Conservation (phyloP, 257 asterid species). For the Datura wrightii region DNA sequence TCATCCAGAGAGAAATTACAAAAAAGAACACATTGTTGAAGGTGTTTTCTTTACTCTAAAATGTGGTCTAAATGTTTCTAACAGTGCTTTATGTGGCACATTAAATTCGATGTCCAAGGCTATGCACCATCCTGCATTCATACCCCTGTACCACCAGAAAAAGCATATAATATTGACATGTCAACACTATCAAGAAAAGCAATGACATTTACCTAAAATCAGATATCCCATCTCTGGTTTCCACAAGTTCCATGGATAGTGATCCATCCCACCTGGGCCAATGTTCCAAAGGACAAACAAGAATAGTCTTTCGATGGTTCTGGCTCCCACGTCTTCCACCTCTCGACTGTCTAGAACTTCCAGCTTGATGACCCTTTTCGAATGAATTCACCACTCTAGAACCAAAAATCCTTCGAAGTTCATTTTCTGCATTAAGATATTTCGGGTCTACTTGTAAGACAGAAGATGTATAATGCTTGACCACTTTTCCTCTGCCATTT, state of each 20-base stretch:
- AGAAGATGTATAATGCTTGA: conserved; percentile 49
- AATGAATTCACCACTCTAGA: conserved; percentile 79
- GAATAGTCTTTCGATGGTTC: conserved; percentile 70
- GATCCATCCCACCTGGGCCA: conserved; percentile 99
- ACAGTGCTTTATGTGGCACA: conserved; percentile 15
- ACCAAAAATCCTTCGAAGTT: conserved; percentile 91
- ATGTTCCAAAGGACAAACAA: conserved; percentile 84
- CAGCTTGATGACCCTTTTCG: conserved; percentile 64
- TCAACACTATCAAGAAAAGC: conserved; percentile 25
- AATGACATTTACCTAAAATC: conserved; percentile 66
- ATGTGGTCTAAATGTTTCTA: not conserved
- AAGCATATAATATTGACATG: not conserved
- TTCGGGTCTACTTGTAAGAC: conserved; percentile 80
- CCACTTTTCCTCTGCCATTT: conserved; percentile 42
- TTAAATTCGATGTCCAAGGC: not conserved
- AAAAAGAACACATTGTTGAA: not conserved
- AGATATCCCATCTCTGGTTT: conserved; percentile 61
- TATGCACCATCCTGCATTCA: not conserved
- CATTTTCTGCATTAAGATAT: conserved; percentile 87
- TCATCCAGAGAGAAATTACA: conserved; percentile 11
- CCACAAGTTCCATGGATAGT: conserved; percentile 84
- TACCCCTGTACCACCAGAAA: not conserved
- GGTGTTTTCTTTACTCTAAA: not conserved
- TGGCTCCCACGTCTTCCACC: conserved; percentile 80
- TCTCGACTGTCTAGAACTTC: conserved; percentile 63